phyloP scores from a whole-genome alignment of 1,139 yeast genomes.

The Suhomyces wounanorum region DNA sequence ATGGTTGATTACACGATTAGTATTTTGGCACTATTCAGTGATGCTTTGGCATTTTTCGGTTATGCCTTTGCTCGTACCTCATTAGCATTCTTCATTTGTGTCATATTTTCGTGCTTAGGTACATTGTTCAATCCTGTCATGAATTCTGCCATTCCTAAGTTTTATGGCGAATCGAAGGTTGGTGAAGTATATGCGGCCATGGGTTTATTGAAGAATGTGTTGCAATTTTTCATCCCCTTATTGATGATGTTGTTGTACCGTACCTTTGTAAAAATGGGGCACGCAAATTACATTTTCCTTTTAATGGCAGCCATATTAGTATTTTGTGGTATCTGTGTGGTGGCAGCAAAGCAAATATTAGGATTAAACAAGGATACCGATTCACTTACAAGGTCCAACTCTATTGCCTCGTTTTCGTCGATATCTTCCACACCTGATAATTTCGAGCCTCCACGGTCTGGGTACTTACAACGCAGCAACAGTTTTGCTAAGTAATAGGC shows the following conservation, averaged over 20 bases:
- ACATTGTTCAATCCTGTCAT: slow-evolving; percentile 47
- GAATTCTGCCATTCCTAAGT: slow-evolving; percentile 53
- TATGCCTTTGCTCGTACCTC: slow-evolving; percentile 9
- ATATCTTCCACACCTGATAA: not conserved
- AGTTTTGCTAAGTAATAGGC: not conserved
- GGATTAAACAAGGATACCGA: slow-evolving; percentile 9
- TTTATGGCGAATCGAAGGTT: slow-evolving; percentile 44
- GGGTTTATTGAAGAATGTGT: slow-evolving; percentile 45
- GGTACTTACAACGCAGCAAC: not conserved
- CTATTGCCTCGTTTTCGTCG: slow-evolving; percentile 10
- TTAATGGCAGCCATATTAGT: slow-evolving; percentile 5
- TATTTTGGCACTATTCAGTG: slow-evolving; percentile 33
- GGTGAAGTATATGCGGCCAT: slow-evolving; percentile 59
- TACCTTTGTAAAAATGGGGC: slow-evolving; percentile 12
- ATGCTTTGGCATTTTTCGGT: slow-evolving; percentile 44
- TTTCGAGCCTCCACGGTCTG: not conserved
- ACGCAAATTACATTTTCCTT: slow-evolving; percentile 14
- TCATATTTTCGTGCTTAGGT: slow-evolving; percentile 49
- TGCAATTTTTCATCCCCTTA: slow-evolving; percentile 42
- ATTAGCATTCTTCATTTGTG: slow-evolving; percentile 8
- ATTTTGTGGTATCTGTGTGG: slow-evolving; percentile 2
- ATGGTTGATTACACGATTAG: slow-evolving; percentile 50
- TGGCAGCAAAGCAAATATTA: slow-evolving; percentile 8
- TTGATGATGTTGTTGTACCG: slow-evolving; percentile 41
- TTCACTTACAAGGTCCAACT: slow-evolving; percentile 9